A percentile compares a stretch with the other conserved stretches of the same genome.
phyloP scores from a whole-genome alignment of 805 yeast genomes.

The Saccharomycopsis schoenii region DNA sequence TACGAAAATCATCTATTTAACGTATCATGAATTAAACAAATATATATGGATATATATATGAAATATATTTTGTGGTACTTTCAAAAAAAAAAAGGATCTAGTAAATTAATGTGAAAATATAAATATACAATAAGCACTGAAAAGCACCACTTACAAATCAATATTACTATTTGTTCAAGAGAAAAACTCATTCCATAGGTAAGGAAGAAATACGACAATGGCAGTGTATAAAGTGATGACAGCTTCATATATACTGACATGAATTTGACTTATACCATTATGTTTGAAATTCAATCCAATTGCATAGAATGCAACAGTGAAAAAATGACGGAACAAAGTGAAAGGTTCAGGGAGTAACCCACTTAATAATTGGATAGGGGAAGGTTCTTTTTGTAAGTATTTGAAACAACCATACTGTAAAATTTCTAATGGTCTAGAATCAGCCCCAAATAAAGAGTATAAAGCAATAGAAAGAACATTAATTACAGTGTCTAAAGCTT shows the following conservation, averaged over 20 bases:
- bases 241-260: conserved; percentile 61
- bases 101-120: neutral
- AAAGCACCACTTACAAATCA: too few species aligned
- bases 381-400: conserved; percentile 67
- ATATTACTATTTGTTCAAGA: conserved; percentile 15
- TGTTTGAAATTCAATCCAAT: conserved; percentile 57
- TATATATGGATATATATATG: too few species aligned
- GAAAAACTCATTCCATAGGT: conserved; percentile 44
- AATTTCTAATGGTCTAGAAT: conserved; percentile 48
- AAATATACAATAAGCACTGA: neutral
- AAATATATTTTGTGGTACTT: too few species aligned
- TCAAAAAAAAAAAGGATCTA: neutral
- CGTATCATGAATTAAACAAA: too few species aligned
- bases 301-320: conserved; percentile 80
- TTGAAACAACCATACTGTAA: conserved; percentile 83
- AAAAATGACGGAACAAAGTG: conserved; percentile 73
- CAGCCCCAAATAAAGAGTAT: conserved; percentile 85
- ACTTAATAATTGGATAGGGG: conserved; percentile 75
- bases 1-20: too few species aligned
- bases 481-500: conserved; percentile 69
- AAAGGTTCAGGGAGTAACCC: conserved; percentile 75
- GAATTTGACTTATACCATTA: conserved; percentile 58
- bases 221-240: conserved; percentile 66
- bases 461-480: conserved; percentile 87
- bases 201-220: conserved; percentile 69